A percentile compares a stretch with the other conserved stretches of the same genome.
Conservation (phyloP, 2,329 filamentous ascomycete genomes). For the Scedosporium dehoogii region DNA sequence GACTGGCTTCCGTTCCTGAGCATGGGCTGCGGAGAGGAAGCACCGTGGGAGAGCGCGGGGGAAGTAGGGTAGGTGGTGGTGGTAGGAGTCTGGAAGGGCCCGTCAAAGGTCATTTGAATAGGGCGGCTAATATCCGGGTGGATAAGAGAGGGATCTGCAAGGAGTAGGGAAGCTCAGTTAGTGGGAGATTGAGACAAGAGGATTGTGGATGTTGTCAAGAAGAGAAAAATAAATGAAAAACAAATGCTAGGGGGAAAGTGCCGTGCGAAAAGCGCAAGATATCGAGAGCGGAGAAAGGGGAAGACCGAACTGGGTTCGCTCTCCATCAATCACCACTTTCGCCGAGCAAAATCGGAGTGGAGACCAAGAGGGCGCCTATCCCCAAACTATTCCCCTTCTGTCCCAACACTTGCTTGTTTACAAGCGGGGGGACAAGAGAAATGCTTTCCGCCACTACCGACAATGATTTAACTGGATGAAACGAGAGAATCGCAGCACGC, state of each 20-base stretch:
- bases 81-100: constrained; percentile 34
- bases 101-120: constrained; percentile 39
- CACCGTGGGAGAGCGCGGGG: constrained; percentile 44
- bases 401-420: background rate
- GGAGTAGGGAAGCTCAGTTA: constrained; percentile 19
- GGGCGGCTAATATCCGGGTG: constrained; percentile 42
- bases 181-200: background rate
- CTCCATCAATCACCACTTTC: background rate
- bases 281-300: background rate
- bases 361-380: background rate
- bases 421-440: background rate
- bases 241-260: background rate
- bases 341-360: constrained; percentile 17
- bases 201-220: background rate
- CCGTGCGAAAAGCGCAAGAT: background rate
- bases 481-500: background rate
- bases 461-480: too few relatives aligned
- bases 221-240: background rate
- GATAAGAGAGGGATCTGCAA: constrained; percentile 45
- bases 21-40: constrained; percentile 36
- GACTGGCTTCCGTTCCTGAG: constrained; percentile 50
- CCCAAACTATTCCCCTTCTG: background rate
- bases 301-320: background rate
- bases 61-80: constrained; percentile 46
- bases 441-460: background rate